These are phyloP conservation scores for Pythium diclinum DNA, from an alignment of 352 stramenopile species.

Conservation along the genomic window DNA sequence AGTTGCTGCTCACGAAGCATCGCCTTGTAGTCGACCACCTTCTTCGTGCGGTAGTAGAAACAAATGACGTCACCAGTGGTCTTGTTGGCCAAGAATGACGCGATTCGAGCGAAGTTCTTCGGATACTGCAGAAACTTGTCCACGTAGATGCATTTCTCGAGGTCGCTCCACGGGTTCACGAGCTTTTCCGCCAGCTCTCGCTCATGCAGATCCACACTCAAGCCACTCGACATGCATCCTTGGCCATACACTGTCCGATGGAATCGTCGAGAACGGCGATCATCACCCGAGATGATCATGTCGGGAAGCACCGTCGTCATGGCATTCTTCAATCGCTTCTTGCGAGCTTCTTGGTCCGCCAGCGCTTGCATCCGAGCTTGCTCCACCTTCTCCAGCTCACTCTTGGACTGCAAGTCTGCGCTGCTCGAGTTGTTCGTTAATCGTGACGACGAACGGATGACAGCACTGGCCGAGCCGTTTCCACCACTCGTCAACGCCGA, in stretches of 20 bases:
- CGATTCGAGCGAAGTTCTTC: constrained; percentile 98
- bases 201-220: constrained; percentile 57
- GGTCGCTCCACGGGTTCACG: constrained; percentile 96
- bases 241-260: constrained; percentile 51
- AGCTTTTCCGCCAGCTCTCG: constrained; percentile 68
- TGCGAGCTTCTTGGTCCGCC: constrained; percentile 76
- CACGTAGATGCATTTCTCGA: constrained; percentile 99
- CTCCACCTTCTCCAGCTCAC: constrained; percentile 80
- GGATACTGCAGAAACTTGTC: constrained; percentile 99
- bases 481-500: constrained; percentile 5
- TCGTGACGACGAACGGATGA: constrained; percentile 74
- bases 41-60: constrained; percentile 99
- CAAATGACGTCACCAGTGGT: constrained; percentile 95
- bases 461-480: constrained; percentile 28
- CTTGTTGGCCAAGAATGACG: constrained; percentile 93
- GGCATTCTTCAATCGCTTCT: constrained; percentile 82
- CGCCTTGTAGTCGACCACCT: constrained; percentile 96
- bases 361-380: constrained; percentile 70
- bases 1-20: constrained; percentile 88
- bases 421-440: constrained; percentile 84
- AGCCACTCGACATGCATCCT: constrained; percentile 60
- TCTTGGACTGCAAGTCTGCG: constrained; percentile 62
- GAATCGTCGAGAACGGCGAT: constrained; percentile 54
- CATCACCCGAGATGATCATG: constrained; percentile 68
- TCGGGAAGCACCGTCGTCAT: constrained; percentile 81